These are phyloP conservation scores for Eimeria maxima DNA, from an alignment of 169 alveolate genomes.

Conservation along the genomic window DNA sequence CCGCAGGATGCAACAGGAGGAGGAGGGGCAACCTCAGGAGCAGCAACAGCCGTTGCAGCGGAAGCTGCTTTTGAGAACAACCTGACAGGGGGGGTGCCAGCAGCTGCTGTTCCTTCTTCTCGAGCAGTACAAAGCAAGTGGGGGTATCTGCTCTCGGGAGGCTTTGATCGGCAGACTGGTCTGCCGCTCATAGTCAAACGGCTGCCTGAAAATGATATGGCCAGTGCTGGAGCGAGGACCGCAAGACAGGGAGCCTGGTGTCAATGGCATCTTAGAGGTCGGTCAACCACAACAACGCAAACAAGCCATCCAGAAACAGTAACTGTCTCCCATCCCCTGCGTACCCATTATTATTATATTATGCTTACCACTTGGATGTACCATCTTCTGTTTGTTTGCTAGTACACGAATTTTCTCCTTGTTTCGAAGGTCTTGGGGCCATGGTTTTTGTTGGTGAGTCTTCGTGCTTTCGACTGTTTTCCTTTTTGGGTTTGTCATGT, in stretches of 20 bases:
- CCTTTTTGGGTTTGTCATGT: neutral
- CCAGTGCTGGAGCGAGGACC: conserved; percentile 53
- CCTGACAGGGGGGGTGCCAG: neutral
- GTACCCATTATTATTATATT: too few species aligned
- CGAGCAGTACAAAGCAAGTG: conserved; percentile 49
- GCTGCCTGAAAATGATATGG: conserved; percentile 16
- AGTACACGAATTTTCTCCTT: too few species aligned
- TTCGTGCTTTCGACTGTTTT: neutral
- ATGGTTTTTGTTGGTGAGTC: too few species aligned
- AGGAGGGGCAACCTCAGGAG: neutral
- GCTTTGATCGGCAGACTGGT: neutral
- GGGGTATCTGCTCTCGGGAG: conserved; percentile 25
- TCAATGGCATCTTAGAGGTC: conserved; percentile 14
- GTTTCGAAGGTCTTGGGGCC: too few species aligned
- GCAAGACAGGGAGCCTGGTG: conserved; percentile 58
- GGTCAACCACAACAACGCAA: neutral
- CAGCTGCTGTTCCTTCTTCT: neutral
- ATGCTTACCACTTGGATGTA: too few species aligned
- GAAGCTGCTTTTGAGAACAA: conserved; percentile 15
- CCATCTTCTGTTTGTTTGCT: too few species aligned
- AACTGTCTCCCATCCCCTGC: too few species aligned
- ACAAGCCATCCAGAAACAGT: too few species aligned
- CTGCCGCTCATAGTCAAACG: conserved; percentile 14
- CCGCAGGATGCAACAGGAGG: neutral
- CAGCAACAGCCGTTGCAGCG: conserved; percentile 24